Percentiles rank a stretch among this genome's conserved stretches.
Evolutionary conservation across 129 eudicot species (phyloP).

Genomic region (Dittrichia graveolens): DNA sequence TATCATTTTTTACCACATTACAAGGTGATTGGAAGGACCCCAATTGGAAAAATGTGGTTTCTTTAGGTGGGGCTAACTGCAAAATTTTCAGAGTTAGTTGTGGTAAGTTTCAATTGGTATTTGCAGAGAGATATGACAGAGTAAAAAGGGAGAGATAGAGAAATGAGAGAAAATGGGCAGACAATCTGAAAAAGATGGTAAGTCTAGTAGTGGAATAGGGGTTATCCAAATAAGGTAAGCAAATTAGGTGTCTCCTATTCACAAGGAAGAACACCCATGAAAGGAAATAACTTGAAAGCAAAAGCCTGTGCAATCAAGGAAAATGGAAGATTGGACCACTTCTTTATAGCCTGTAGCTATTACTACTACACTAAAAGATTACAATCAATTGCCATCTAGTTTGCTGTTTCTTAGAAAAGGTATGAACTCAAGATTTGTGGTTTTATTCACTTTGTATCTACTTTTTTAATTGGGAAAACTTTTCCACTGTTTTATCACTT

Average conservation of each 20-base stretch:
- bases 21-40: slow-evolving; percentile 4
- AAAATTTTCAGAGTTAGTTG: slow-evolving; percentile 29
- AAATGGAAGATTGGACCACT: slow-evolving; percentile 44
- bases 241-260: slow-evolving; percentile 42
- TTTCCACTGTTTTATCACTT: slow-evolving; percentile 24
- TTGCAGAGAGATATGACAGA: slow-evolving; percentile 42
- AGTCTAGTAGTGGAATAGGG: slow-evolving; percentile 42
- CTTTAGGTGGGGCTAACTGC: slow-evolving; percentile 18
- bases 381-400: slow-evolving; percentile 37
- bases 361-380: slow-evolving; percentile 40
- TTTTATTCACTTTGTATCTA: slow-evolving; percentile 34
- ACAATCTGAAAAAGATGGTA: slow-evolving; percentile 48
- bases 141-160: slow-evolving; percentile 45
- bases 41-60: slow-evolving; percentile 8
- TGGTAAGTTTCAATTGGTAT: slow-evolving; percentile 26
- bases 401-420: slow-evolving; percentile 43
- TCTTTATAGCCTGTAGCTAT: slow-evolving; percentile 41
- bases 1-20: neutral
- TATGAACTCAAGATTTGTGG: slow-evolving; percentile 36
- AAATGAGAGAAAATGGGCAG: slow-evolving; percentile 45
- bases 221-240: slow-evolving; percentile 33
- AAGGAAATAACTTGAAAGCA: slow-evolving; percentile 43
- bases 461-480: slow-evolving; percentile 31
- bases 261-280: slow-evolving; percentile 40
- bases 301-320: slow-evolving; percentile 46